Conservation (phyloP, 768 basidiomycete genomes). For the Xanthoconium stramineum region DNA sequence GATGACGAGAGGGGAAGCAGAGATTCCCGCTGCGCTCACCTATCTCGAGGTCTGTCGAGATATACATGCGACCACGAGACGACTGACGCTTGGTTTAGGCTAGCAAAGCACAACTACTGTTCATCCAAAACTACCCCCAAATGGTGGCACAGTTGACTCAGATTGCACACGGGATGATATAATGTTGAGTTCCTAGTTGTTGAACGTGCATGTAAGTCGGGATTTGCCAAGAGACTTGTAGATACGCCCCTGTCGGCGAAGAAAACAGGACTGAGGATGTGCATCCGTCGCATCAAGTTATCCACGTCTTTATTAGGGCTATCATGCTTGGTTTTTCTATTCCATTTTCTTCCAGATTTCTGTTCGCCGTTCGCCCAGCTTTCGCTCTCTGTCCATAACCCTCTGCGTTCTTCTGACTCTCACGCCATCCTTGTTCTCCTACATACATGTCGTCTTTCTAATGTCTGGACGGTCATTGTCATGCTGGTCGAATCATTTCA, state of each 20-base stretch:
- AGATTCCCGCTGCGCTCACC: conserved; percentile 77
- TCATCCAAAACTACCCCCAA: no score
- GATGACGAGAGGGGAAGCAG: conserved; percentile 89
- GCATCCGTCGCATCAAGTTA: no score
- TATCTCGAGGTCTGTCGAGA: no score
- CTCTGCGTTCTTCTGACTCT: background rate
- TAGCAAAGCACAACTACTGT: no score
- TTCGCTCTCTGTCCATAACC: no score
- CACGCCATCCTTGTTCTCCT: background rate
- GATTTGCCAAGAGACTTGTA: conserved; percentile 16
- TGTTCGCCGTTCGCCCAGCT: no score
- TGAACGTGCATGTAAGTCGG: conserved; percentile 10
- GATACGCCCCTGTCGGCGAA: conserved; percentile 6
- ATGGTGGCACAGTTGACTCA: conserved; percentile 57
- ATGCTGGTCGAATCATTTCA: conserved; percentile 3
- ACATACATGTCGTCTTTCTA: background rate
- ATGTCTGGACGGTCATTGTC: no score
- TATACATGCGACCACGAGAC: conserved; percentile 84
- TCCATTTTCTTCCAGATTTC: no score
- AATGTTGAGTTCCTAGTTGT: no score
- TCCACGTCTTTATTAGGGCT: conserved; percentile 1
- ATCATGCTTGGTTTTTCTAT: conserved; percentile 12
- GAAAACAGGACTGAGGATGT: conserved; percentile 4
- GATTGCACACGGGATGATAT: conserved; percentile 43
- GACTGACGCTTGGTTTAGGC: no score